Percentiles rank a stretch among this genome's conserved stretches.
Evolutionary conservation across 768 basidiomycete species (phyloP).

Genomic region (Russula ochroleuca): DNA sequence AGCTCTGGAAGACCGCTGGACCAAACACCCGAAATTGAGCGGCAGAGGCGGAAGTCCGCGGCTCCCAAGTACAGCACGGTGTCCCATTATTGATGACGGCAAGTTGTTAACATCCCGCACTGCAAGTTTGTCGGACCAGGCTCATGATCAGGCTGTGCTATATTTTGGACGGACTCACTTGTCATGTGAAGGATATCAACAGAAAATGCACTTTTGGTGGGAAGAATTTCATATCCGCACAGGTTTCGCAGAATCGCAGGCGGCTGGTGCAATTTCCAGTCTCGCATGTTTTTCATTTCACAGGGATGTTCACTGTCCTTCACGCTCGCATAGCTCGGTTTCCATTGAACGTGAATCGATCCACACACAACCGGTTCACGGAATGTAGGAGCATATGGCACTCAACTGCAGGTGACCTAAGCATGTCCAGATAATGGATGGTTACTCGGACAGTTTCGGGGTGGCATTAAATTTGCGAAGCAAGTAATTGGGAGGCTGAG

Average conservation of each 20-base stretch:
- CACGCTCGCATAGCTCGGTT: not conserved
- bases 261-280: not conserved
- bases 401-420: not conserved
- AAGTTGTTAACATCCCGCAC: not conserved
- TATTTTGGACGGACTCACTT: not conserved
- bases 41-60: not conserved
- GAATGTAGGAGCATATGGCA: not conserved
- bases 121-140: not conserved
- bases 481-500: no score
- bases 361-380: not conserved
- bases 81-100: no score
- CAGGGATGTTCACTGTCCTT: not conserved
- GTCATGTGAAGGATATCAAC: not conserved
- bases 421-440: not conserved
- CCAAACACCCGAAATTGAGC: not conserved
- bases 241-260: not conserved
- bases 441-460: not conserved
- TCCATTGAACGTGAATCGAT: not conserved
- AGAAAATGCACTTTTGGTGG: not conserved
- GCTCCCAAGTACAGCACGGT: no score
- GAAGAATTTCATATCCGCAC: slow-evolving; percentile 13
- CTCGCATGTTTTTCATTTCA: not conserved
- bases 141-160: not conserved
- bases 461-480: not conserved
- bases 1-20: not conserved